A percentile compares a stretch with the other conserved stretches of the same genome.
Conservation (phyloP, 2,329 filamentous ascomycete species). For the Phialophora tarda region DNA sequence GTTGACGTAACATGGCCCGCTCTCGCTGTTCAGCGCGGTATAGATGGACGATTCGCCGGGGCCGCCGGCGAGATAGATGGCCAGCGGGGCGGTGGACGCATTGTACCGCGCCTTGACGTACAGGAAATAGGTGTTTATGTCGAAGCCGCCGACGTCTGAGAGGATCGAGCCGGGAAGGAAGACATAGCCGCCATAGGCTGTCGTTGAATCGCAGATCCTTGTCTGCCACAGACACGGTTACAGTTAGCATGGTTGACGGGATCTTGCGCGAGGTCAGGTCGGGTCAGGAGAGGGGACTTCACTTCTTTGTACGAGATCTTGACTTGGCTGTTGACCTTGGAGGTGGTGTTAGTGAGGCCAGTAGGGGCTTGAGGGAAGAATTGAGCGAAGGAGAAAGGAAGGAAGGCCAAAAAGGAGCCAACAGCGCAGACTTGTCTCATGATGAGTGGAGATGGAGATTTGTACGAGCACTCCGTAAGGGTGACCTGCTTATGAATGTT, state of each 20-base stretch:
- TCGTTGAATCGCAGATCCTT: slow-evolving; percentile 62
- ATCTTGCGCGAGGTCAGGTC: neutral
- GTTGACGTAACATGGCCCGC: slow-evolving; percentile 60
- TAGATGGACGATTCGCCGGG: slow-evolving; percentile 65
- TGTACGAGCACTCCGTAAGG: neutral
- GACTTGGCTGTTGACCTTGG: slow-evolving; percentile 34
- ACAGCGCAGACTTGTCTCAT: neutral
- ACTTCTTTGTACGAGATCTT: slow-evolving; percentile 56
- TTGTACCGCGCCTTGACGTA: slow-evolving; percentile 65
- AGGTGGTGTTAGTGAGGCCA: slow-evolving; percentile 22
- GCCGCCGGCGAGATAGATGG: slow-evolving; percentile 68
- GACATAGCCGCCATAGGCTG: slow-evolving; percentile 65
- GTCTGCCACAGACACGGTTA: slow-evolving; percentile 42
- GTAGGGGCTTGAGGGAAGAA: slow-evolving; percentile 24
- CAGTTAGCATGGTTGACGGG: too few species aligned
- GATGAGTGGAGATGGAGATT: neutral
- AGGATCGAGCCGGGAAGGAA: slow-evolving; percentile 58
- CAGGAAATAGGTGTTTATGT: slow-evolving; percentile 70
- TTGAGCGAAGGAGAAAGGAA: slow-evolving; percentile 18
- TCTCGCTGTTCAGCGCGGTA: slow-evolving; percentile 58
- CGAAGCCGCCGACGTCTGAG: slow-evolving; percentile 51
- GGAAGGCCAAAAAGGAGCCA: neutral
- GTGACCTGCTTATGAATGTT: neutral
- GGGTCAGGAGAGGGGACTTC: neutral
- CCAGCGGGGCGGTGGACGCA: slow-evolving; percentile 61